Evolutionary conservation across 2,329 filamentous ascomycete genomes (phyloP).

Genomic region (Sarocladium brachiariae): DNA sequence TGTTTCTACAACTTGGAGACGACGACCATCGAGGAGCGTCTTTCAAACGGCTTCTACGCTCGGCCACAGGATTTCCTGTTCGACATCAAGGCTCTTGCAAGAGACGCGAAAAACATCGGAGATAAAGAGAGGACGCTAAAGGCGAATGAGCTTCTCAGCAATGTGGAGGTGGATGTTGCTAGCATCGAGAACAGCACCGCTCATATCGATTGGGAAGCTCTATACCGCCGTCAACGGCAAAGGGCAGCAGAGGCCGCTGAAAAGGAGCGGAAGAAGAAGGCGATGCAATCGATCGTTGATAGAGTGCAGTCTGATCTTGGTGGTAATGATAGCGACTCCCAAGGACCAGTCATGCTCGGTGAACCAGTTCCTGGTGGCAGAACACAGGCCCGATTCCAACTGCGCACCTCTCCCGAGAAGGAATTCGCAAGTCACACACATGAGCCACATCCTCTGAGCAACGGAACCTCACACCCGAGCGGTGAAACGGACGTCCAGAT

Average conservation of each 20-base stretch:
- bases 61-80: slow-evolving; percentile 82
- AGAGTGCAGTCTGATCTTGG: slow-evolving; percentile 45
- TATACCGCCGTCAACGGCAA: slow-evolving; percentile 67
- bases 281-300: slow-evolving; percentile 48
- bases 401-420: slow-evolving; percentile 38
- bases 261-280: slow-evolving; percentile 55
- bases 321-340: slow-evolving; percentile 45
- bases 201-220: slow-evolving; percentile 71
- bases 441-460: slow-evolving; percentile 38
- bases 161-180: slow-evolving; percentile 89
- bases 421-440: not conserved
- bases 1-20: slow-evolving; percentile 95
- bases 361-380: slow-evolving; percentile 52
- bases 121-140: slow-evolving; percentile 78
- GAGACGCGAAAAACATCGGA: slow-evolving; percentile 75
- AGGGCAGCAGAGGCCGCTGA: slow-evolving; percentile 54
- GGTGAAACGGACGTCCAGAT: slow-evolving; percentile 54
- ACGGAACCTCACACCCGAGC: slow-evolving; percentile 47
- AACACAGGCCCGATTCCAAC: slow-evolving; percentile 48
- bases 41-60: slow-evolving; percentile 95
- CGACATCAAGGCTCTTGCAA: slow-evolving; percentile 78
- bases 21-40: slow-evolving; percentile 86
- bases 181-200: slow-evolving; percentile 63
- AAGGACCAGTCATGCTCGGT: slow-evolving; percentile 54
- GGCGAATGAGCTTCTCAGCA: slow-evolving; percentile 84